Evolutionary conservation across 2,329 filamentous ascomycete genomes (phyloP), one percentile per base, ranked within the genome.

Genomic region (Microsporum canis): DNA sequence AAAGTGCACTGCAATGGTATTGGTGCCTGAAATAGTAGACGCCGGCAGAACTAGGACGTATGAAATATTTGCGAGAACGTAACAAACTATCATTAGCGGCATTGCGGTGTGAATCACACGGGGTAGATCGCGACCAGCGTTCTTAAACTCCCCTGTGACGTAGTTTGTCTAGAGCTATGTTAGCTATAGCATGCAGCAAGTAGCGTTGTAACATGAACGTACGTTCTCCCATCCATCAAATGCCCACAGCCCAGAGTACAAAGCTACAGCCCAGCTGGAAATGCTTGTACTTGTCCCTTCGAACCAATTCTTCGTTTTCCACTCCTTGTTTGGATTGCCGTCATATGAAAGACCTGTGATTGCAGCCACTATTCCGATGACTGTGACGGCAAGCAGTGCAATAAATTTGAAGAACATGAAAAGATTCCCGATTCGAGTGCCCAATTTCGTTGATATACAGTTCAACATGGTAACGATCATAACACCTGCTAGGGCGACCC

Each of bases 181-280:
- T 23, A 55, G 51, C 31, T 36, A 3, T 23, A 49, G 12, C 6
- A 51, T 31, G 3, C 27, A 5, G 17, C 34, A 56, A 63, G 31
- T 65, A 61, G n/a, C 31, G 23, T 33, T 12, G 23, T 27, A 12
- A 29, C 3, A 27, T 12, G 36, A 57, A 79, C 87, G 77, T 77
- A 94, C 90, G 73, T 99, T 99, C 72, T 99, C 94, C 94, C 94
- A 99, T 34, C 94, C 94, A 71, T 99, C 94, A 75, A 94, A 99
- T 0, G 94, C 94, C 94, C 94, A 99, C 3, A 99, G 80, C 6
- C 94, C 94, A 14, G 91, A 92, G 72, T 99, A 99, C 55, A 99
- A 76, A 0, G 94, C 94, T 55, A 99, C 88, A 2, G 94, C 94
- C 88, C 91, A 97, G 66, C 86, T 86, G 55, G 88, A 95, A 58